Evolutionary conservation across 202 grass and related monocot species (phyloP), one percentile per base, ranked within the genome.

Genomic region (Panicum virgatum): DNA sequence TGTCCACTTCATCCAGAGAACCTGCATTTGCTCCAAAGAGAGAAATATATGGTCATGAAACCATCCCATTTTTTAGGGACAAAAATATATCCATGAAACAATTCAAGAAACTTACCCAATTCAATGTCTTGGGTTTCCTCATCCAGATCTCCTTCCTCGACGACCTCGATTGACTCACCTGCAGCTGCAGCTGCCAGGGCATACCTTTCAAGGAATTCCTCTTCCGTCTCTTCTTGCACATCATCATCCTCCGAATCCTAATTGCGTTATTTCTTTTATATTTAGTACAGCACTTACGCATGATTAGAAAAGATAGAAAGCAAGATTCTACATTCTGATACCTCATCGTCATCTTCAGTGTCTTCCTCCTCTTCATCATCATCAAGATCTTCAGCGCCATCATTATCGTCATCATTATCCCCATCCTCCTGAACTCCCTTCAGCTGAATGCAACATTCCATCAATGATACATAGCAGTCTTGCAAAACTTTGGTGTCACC

Each of bases 171-270:
- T 14, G 85, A 52, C 76, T 90, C 89, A 72, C 91, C 78, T 19
- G 85, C 88, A 60, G 88, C 78, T 19, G 85, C 88, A 60, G 88
- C 94, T 42, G 78, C 91, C 5, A 82, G 75, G 15, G 85, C 89
- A 42, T 91, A 97, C 83, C 92, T 92, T 26, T 89, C 68, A 40
- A 97, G 85, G 70, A 90, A 94, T 81, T 97, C 91, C 79, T 97
- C 91, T 75, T 94, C 87, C 1, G 89, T 97, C 85, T 97, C 94
- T 68, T 97, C 89, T 32, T 52, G 74, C 25, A 85, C 82, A 75
- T 94, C 86, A 9, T 92, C 94, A 12, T 92, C 89, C 53, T 97
- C 94, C 0, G 94, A 92, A 86, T 97, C 94, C 94, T 97, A 72
- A 25, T 75, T 78, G 78, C 43, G 75, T 54, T 51, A 53, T 62